These are phyloP conservation scores for Aspergillus bombycis DNA, from an alignment of 2,329 filamentous ascomycete species.

Conservation along the genomic window DNA sequence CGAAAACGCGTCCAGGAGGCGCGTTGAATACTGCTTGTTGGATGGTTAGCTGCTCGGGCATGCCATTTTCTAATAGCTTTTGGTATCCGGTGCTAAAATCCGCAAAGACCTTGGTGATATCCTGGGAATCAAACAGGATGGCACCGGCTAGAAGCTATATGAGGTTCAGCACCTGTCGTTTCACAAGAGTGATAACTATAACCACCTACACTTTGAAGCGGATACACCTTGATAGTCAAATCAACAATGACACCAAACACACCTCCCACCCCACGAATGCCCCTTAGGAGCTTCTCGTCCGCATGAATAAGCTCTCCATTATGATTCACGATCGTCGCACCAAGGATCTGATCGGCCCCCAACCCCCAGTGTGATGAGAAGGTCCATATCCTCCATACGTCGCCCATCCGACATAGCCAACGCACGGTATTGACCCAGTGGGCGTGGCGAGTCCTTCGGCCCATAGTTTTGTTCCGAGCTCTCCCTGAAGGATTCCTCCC, in stretches of 20 bases:
- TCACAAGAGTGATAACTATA: neutral
- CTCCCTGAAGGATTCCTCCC: no score
- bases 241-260: neutral
- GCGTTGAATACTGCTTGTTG: conserved; percentile 19
- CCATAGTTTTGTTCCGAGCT: no score
- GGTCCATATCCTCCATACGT: no score
- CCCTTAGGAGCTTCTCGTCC: neutral
- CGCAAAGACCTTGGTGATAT: conserved; percentile 12
- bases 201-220: neutral
- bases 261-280: neutral
- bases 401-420: no score
- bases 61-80: conserved; percentile 7
- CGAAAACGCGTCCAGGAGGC: conserved; percentile 17
- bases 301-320: neutral
- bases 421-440: no score
- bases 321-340: neutral
- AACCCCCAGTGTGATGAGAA: neutral
- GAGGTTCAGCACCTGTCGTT: neutral
- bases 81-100: conserved; percentile 19
- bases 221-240: neutral
- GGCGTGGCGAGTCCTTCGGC: no score
- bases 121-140: conserved; percentile 19
- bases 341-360: neutral
- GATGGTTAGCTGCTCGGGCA: conserved; percentile 16
- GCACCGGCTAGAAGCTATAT: conserved; percentile 23